phyloP scores from a whole-genome alignment of 192 early-diverging fungal genomes.

The Coemansia sp. region DNA sequence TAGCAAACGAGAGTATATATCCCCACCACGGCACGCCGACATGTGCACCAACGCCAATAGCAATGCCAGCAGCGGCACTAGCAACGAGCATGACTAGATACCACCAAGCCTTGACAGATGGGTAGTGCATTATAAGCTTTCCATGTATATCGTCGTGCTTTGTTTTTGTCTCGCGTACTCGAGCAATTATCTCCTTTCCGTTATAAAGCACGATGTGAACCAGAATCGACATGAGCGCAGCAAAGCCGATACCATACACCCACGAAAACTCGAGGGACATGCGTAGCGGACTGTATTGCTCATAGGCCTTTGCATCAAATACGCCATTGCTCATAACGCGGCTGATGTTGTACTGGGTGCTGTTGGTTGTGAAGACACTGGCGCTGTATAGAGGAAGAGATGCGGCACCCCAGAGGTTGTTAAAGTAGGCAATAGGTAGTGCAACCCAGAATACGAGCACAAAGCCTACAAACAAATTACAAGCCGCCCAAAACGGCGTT shows the following conservation, averaged over 20 bases:
- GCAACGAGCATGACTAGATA: conserved; percentile 61
- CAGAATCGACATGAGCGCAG: conserved; percentile 68
- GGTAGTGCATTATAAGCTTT: conserved; percentile 70
- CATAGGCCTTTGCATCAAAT: conserved; percentile 58
- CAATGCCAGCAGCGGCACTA: conserved; percentile 52
- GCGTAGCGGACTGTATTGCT: conserved; percentile 63
- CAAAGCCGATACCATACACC: conserved; percentile 69
- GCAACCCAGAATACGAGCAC: conserved; percentile 74
- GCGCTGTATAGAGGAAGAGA: conserved; percentile 66
- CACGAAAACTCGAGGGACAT: conserved; percentile 70
- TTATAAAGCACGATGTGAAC: conserved; percentile 66
- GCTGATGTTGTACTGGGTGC: conserved; percentile 59
- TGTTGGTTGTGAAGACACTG: conserved; percentile 58
- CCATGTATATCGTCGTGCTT: conserved; percentile 72
- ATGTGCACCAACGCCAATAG: conserved; percentile 56
- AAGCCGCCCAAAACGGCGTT: conserved; percentile 74
- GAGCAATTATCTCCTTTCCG: conserved; percentile 65
- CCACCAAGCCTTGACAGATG: conserved; percentile 75
- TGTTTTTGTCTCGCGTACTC: conserved; percentile 62
- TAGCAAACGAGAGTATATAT: conserved; percentile 62
- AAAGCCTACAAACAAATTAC: conserved; percentile 70
- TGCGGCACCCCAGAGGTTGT: conserved; percentile 61
- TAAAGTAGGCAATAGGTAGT: conserved; percentile 71
- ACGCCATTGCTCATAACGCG: conserved; percentile 59
- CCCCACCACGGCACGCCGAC: conserved; percentile 85